phyloP scores from a whole-genome alignment of 345 rosid genomes.

The Xanthoceras sorbifolium region DNA sequence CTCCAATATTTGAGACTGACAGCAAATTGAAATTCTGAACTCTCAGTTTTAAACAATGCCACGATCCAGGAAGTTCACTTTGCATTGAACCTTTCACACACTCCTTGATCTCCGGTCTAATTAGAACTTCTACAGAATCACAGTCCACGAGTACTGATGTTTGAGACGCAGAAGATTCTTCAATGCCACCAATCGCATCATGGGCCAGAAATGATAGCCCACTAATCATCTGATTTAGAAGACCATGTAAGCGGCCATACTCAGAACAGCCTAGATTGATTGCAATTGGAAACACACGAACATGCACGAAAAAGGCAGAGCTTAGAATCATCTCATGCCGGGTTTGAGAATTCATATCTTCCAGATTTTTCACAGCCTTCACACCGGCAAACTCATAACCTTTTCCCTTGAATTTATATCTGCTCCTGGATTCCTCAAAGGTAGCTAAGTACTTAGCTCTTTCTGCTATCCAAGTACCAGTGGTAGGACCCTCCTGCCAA shows the following conservation, averaged over 20 bases:
- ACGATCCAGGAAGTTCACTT: slow-evolving; percentile 87
- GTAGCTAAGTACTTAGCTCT: slow-evolving; percentile 77
- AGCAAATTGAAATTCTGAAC: slow-evolving; percentile 60
- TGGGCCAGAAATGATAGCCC: slow-evolving; percentile 40
- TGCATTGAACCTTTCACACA: slow-evolving; percentile 57
- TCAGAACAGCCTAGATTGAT: slow-evolving; percentile 52
- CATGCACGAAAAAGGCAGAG: slow-evolving; percentile 61
- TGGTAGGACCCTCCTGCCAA: slow-evolving; percentile 72
- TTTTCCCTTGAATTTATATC: slow-evolving; percentile 45
- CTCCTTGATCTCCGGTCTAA: slow-evolving; percentile 59
- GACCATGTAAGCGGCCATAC: slow-evolving; percentile 41
- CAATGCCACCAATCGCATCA: slow-evolving; percentile 32
- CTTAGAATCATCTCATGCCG: slow-evolving; percentile 66
- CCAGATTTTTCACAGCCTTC: slow-evolving; percentile 56
- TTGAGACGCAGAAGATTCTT: slow-evolving; percentile 44
- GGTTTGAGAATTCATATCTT: slow-evolving; percentile 50
- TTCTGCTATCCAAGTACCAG: slow-evolving; percentile 70
- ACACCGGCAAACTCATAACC: slow-evolving; percentile 75
- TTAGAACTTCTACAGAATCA: slow-evolving; percentile 63
- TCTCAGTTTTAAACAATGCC: slow-evolving; percentile 65
- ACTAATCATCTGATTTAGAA: slow-evolving; percentile 51
- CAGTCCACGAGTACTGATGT: slow-evolving; percentile 71
- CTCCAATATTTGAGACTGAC: slow-evolving; percentile 74
- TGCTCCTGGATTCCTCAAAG: slow-evolving; percentile 51
- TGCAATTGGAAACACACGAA: slow-evolving; percentile 49